Base-by-base conservation (phyloP, 2,329 filamentous ascomycete genomes). In the Talaromyces sp. region DNA sequence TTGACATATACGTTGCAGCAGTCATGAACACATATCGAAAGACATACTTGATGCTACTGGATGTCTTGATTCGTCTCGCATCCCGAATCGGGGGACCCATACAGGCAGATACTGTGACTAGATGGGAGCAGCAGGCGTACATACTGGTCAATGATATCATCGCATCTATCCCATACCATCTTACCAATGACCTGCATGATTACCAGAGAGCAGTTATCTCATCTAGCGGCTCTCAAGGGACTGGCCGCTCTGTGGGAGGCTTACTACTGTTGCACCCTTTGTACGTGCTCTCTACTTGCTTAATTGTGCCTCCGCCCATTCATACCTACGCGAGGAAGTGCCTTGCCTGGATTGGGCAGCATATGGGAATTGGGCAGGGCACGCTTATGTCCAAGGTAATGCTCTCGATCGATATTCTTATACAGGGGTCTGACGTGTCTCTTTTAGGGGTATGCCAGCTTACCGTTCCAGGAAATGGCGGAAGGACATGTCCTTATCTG, bases 11-110 rank as follows among this genome's bases (percentile, higher is more conserved):
- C 19, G 28, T 48, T 48, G 45, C 45, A 31, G 45, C 45, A 1
- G 45, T 48, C 7, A 48, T 48, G 45, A 48, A 48, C 45, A 48
- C 45, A 35, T 48, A 48, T 48, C 45, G 45, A 7, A 48, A 48
- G 45, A 48, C 45, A 4, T 19, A 19, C 13, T 33, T 48, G 28
- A 48, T 48, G 45, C 28, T 48, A 11, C 28, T 48, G 10, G 45
- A 48, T 11, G n/a, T 33, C 28, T 22, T 35, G 11, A 17, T 28
- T 15, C 25, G 19, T 33, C 28, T 33, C 25, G 45, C 45, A 19
- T 10, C 22, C n/a, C 28, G 15, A n/a, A 17, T 35, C 25, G 36
- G n/a, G 4, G 15, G 6, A 13, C 2, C n/a, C 15, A 35, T 31
- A 25, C 22, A 31, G 28, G 19, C 28, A 35, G 28, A 45, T 11